Evolutionary conservation across 2,329 filamentous ascomycete species (phyloP).

Genomic region (Phaeosphaeriaceae sp.): DNA sequence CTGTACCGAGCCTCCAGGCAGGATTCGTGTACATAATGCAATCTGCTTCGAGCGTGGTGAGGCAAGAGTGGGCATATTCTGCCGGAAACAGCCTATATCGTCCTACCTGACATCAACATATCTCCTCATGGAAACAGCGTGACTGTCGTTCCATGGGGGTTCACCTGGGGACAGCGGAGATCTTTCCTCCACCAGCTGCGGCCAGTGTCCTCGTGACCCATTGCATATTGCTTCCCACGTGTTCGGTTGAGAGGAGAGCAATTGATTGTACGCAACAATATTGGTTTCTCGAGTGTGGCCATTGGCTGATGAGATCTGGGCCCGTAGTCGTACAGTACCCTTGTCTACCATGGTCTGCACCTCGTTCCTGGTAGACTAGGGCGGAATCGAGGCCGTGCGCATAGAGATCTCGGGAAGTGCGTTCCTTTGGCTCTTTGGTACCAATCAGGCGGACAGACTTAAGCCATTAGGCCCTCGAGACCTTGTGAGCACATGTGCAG

Average conservation of each 20-base stretch:
- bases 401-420: conserved; percentile 13
- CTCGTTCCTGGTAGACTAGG: background rate
- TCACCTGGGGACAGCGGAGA: conserved; percentile 12
- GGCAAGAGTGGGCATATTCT: conserved; percentile 13
- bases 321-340: background rate
- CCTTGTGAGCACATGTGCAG: background rate
- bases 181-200: conserved; percentile 9
- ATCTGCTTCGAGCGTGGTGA: conserved; percentile 11
- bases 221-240: conserved; percentile 2
- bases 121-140: conserved; percentile 15
- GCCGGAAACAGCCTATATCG: conserved; percentile 11
- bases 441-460: conserved; percentile 15
- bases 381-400: conserved; percentile 2
- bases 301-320: background rate
- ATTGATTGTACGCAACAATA: background rate
- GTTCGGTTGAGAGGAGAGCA: background rate
- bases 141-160: conserved; percentile 14
- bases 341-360: conserved; percentile 1
- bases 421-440: conserved; percentile 8
- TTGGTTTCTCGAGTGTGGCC: background rate
- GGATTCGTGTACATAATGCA: conserved; percentile 26
- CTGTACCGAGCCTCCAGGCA: background rate
- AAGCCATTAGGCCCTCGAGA: background rate
- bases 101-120: conserved; percentile 25
- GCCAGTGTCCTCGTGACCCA: conserved; percentile 20